Conservation (phyloP, 2,329 filamentous ascomycete species). For the Nectriaceae sp. region DNA sequence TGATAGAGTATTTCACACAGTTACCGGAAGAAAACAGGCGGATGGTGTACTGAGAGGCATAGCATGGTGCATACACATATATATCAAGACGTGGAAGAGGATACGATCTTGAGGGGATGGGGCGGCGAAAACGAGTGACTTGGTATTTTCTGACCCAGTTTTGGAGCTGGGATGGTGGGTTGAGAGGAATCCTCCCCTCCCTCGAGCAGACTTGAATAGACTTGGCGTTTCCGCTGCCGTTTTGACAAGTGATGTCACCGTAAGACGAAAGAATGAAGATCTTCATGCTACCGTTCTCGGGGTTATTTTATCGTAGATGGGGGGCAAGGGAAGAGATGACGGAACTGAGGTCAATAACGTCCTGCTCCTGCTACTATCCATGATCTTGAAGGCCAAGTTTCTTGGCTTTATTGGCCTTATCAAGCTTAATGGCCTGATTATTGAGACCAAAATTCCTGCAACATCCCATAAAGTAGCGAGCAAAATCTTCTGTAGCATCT, state of each 20-base stretch:
- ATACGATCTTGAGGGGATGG: conserved; percentile 14
- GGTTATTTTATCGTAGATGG: too few relatives aligned
- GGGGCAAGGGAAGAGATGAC: too few relatives aligned
- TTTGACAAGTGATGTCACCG: not conserved
- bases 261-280: not conserved
- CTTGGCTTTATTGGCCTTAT: too few relatives aligned
- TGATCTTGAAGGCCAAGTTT: too few relatives aligned
- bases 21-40: conserved; percentile 24
- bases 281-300: not conserved
- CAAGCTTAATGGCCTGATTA: too few relatives aligned
- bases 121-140: conserved; percentile 12
- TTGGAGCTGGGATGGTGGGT: not conserved
- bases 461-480: not conserved
- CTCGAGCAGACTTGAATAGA: not conserved
- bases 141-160: conserved; percentile 11
- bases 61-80: conserved; percentile 20
- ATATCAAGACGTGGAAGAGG: conserved; percentile 15
- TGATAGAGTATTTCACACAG: conserved; percentile 32
- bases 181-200: not conserved
- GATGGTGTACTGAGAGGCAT: conserved; percentile 20
- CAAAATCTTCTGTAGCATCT: not conserved
- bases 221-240: not conserved
- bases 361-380: too few relatives aligned
- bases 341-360: too few relatives aligned
- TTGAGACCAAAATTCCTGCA: too few relatives aligned